phyloP scores from a whole-genome alignment of 2,329 filamentous ascomycete genomes.

The Lasiodiplodia citricola region DNA sequence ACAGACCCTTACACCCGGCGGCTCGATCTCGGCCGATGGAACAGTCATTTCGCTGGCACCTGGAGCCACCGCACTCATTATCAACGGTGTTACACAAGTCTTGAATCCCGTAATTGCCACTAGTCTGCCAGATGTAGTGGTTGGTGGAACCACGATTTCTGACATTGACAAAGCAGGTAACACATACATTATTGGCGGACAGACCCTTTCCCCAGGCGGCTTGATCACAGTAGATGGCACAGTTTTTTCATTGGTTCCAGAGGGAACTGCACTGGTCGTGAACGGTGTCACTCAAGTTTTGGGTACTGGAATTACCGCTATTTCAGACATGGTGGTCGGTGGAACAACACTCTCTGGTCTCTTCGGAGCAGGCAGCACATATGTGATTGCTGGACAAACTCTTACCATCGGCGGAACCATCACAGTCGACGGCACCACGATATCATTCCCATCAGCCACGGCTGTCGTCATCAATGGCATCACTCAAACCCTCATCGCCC shows the following conservation, averaged over 20 bases:
- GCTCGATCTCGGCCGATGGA: constrained; percentile 31
- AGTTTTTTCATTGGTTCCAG: constrained; percentile 33
- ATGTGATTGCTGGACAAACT: constrained; percentile 47
- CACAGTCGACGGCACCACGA: constrained; percentile 39
- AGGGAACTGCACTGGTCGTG: constrained; percentile 37
- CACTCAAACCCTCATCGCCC: constrained; percentile 36
- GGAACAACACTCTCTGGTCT: constrained; percentile 32
- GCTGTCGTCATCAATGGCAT: constrained; percentile 41
- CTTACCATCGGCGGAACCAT: constrained; percentile 43
- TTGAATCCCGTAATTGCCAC: constrained; percentile 29
- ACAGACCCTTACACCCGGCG: constrained; percentile 34
- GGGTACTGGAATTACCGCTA: constrained; percentile 30
- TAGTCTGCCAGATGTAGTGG: constrained; percentile 37
- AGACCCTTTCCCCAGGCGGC: constrained; percentile 34
- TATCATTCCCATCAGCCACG: constrained; percentile 41
- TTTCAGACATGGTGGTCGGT: constrained; percentile 40
- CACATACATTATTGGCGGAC: constrained; percentile 43
- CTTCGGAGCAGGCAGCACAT: constrained; percentile 30
- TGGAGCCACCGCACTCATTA: constrained; percentile 35
- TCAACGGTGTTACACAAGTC: constrained; percentile 38
- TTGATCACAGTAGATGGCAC: constrained; percentile 32
- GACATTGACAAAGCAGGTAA: neutral
- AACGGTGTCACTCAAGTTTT: constrained; percentile 36
- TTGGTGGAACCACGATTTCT: constrained; percentile 38
- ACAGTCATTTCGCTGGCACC: constrained; percentile 34